Base-by-base conservation (phyloP, 2,329 filamentous ascomycete species). In the Cadophora sp. region DNA sequence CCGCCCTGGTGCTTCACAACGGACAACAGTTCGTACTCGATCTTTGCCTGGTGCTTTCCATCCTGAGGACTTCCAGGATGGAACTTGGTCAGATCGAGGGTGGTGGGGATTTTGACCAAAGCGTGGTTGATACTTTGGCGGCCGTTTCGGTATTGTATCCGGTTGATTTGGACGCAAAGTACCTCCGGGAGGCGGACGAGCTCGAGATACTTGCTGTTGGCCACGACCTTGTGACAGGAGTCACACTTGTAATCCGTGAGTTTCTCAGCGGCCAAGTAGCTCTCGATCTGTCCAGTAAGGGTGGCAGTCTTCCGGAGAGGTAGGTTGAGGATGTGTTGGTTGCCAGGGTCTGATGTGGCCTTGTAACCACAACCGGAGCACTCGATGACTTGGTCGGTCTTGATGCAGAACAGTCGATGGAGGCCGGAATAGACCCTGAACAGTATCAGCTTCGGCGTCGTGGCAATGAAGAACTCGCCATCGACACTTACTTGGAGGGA, bases 1-100 rank as follows among this genome's bases (percentile, higher is more conserved):
- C 75, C 75, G 2, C 19, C 43, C 19, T 16, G 16, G 64, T 80
- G 79, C 51, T 75, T 72, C 11, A 80, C 69, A 3, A 78, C 74
- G 11, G 77, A 72, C 1, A 69, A 60, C 14, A 80, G 72, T 40
- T 76, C 71, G 64, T 79, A 80, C 53, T 66, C 26, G 73, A 63
- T n/a, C 37, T 40, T 46, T 31, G 56, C 22, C 50, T 56, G 51
- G 65, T 68, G 9, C 46, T 68, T 8, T 66, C 31, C 24, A 59
- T 62, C 48, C 66, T 43, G 55, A 67, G 51, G 64, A 61, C n/a
- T 68, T 53, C n/a, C 27, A 26, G 12, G 46, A 27, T 14, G 67
- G 64, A 73, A 73, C 19, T 60, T 51, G 26, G 67, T 71, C 12
- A 79, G 73, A 65, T 77, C 70, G 7, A 78, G 73, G 14, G 37